Conservation (phyloP, 495 filamentous ascomycete genomes). For the Penicillium canariense region DNA sequence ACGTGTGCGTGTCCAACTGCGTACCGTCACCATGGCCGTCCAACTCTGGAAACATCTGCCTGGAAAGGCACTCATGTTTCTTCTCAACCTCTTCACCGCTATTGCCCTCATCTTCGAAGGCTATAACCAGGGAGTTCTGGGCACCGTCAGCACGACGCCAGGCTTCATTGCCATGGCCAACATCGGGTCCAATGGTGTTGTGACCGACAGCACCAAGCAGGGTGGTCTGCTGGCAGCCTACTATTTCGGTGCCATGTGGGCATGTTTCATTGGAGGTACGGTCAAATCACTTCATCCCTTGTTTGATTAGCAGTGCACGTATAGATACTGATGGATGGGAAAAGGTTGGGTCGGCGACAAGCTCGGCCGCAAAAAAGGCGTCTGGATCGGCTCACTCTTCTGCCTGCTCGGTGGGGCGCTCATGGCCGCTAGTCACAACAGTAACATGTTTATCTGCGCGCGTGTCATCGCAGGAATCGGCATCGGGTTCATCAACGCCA, state of each 20-base stretch:
- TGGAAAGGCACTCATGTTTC: slow-evolving; percentile 6
- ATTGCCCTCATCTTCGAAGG: slow-evolving; percentile 11
- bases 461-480: slow-evolving; percentile 37
- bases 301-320: background rate
- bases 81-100: slow-evolving; percentile 9
- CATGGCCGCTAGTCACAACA: slow-evolving; percentile 40
- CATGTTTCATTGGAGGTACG: slow-evolving; percentile 23
- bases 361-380: slow-evolving; percentile 29
- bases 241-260: slow-evolving; percentile 33
- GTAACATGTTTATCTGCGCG: slow-evolving; percentile 42
- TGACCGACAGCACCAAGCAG: slow-evolving; percentile 14
- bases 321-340: background rate
- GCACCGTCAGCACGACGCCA: slow-evolving; percentile 4
- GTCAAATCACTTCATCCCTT: background rate
- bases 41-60: slow-evolving; percentile 6
- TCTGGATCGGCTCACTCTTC: slow-evolving; percentile 25
- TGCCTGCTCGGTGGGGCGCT: slow-evolving; percentile 24
- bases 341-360: slow-evolving; percentile 26
- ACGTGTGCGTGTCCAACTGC: background rate
- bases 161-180: slow-evolving; percentile 11
- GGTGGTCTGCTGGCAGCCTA: slow-evolving; percentile 33
- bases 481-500: slow-evolving; percentile 36
- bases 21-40: background rate
- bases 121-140: slow-evolving; percentile 9
- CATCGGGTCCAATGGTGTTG: slow-evolving; percentile 6